A percentile compares a stretch with the other conserved stretches of the same genome.
phyloP scores from a whole-genome alignment of 2,329 filamentous ascomycete genomes.

The Talaromyces sp. region DNA sequence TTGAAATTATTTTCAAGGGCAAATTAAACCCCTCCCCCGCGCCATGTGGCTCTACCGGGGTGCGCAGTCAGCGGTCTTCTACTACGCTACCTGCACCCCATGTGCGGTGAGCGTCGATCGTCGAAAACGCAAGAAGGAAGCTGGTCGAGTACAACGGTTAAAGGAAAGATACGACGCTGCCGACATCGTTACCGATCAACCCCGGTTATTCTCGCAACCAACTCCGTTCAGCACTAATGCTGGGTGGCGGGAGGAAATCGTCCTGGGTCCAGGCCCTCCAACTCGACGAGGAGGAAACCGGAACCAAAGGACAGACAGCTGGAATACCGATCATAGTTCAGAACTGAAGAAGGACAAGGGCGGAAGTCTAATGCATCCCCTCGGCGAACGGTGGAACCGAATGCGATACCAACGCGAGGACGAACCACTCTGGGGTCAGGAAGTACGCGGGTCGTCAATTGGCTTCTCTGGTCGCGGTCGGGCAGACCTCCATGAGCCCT shows the following conservation, averaged over 20 bases:
- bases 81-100: slow-evolving; percentile 53
- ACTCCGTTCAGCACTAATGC: slow-evolving; percentile 81
- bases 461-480: slow-evolving; percentile 47
- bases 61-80: slow-evolving; percentile 54
- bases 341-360: slow-evolving; percentile 52
- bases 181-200: slow-evolving; percentile 60
- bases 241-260: slow-evolving; percentile 86
- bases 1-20: neutral
- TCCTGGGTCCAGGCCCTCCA: slow-evolving; percentile 73
- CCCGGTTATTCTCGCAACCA: slow-evolving; percentile 75
- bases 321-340: slow-evolving; percentile 50
- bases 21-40: slow-evolving; percentile 14
- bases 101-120: slow-evolving; percentile 73
- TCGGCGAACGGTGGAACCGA: slow-evolving; percentile 71
- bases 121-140: slow-evolving; percentile 70
- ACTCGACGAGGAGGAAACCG: slow-evolving; percentile 58
- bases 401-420: slow-evolving; percentile 84
- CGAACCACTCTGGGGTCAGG: slow-evolving; percentile 79
- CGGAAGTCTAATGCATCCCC: slow-evolving; percentile 36
- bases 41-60: slow-evolving; percentile 53
- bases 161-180: slow-evolving; percentile 64
- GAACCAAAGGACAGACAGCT: slow-evolving; percentile 58
- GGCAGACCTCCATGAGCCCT: slow-evolving; percentile 39
- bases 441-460: slow-evolving; percentile 57
- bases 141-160: slow-evolving; percentile 67